Evolutionary conservation across 345 rosid species (phyloP).

Genomic region (Aquilaria yunnanensis): DNA sequence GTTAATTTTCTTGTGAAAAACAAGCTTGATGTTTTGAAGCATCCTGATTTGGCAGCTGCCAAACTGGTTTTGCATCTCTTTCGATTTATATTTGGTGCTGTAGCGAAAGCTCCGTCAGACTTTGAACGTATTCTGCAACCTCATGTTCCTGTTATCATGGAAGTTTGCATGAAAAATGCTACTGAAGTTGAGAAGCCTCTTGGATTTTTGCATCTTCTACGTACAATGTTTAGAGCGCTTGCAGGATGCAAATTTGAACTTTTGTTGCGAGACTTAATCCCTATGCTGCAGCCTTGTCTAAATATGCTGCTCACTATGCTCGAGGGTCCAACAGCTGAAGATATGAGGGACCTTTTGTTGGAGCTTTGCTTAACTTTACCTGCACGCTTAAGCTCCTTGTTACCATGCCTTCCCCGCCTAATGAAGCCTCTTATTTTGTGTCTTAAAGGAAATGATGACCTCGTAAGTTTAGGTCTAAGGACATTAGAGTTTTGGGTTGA

Average conservation of each 20-base stretch:
- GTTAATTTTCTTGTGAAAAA: slow-evolving; percentile 82
- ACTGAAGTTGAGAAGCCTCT: slow-evolving; percentile 93
- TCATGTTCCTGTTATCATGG: slow-evolving; percentile 94
- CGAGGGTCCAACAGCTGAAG: slow-evolving; percentile 96
- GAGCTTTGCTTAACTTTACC: slow-evolving; percentile 94
- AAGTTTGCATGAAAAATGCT: slow-evolving; percentile 91
- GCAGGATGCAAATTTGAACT: slow-evolving; percentile 93
- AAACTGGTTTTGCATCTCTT: slow-evolving; percentile 92
- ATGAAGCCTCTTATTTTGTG: slow-evolving; percentile 95
- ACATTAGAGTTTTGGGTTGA: slow-evolving; percentile 99
- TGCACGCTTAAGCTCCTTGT: slow-evolving; percentile 93
- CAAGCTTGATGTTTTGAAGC: slow-evolving; percentile 87
- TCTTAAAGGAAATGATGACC: slow-evolving; percentile 83
- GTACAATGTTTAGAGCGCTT: slow-evolving; percentile 83
- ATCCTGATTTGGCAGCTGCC: slow-evolving; percentile 78
- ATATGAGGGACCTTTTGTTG: slow-evolving; percentile 84
- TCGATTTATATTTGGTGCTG: slow-evolving; percentile 90
- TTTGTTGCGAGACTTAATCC: slow-evolving; percentile 80
- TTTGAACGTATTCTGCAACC: slow-evolving; percentile 96
- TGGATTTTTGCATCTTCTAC: slow-evolving; percentile 93
- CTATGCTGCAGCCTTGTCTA: slow-evolving; percentile 84
- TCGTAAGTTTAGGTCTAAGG: slow-evolving; percentile 82
- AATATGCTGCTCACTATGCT: slow-evolving; percentile 91
- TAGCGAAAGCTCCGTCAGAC: slow-evolving; percentile 84
- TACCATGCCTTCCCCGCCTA: slow-evolving; percentile 85